Base-by-base conservation (phyloP, 208 protist species). In the Leishmania tropica region DNA sequence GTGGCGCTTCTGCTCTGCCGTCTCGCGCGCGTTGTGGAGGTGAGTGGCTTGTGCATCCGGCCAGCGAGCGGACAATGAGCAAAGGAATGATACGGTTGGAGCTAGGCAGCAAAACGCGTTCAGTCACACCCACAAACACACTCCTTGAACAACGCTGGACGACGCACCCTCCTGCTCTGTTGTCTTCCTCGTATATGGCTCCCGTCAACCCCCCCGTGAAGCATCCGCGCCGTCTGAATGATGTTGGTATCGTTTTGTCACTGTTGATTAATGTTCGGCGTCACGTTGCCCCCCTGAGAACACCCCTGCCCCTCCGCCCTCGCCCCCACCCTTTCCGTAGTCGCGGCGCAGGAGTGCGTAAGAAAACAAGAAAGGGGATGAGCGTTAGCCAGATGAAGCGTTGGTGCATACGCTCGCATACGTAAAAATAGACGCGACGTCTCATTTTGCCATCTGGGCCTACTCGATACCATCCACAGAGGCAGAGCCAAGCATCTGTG, bases 401-500 rank as follows among this genome's bases (percentile, higher is more conserved):
- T 54, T 53, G 24, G 13, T 8, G 35, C 45, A 35, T 42, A 74
- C 40, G 31, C 28, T 24, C 0, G 31, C 62, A 21, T 19, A 40
- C 62, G 42, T n/a, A 40, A 31, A 24, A 68, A 42, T 19, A 72
- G 67, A 15, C 40, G 40, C 40, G 53, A 8, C 77, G 13, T n/a
- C 51, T 24, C 42, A n/a, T 76, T 17, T n/a, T 31, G 13, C 51
- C 21, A 58, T 91, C 35, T 51, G 40, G 15, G 28, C 40, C 70
- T 81, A 96, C 80, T 95, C 93, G 54, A 96, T 88, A 47, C 76
- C 90, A 60, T 96, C 91, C 45, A 95, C 88, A 60, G 90, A 83
- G n/a, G 87, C 82, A 56, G 91, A 90, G n/a, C 93, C 93, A 17
- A 96, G 79, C 64, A 92, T 82, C 48, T 76, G 85, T 21, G 65